phyloP scores from a whole-genome alignment of 805 yeast genomes.

The Schizosaccharomyces lindneri region DNA sequence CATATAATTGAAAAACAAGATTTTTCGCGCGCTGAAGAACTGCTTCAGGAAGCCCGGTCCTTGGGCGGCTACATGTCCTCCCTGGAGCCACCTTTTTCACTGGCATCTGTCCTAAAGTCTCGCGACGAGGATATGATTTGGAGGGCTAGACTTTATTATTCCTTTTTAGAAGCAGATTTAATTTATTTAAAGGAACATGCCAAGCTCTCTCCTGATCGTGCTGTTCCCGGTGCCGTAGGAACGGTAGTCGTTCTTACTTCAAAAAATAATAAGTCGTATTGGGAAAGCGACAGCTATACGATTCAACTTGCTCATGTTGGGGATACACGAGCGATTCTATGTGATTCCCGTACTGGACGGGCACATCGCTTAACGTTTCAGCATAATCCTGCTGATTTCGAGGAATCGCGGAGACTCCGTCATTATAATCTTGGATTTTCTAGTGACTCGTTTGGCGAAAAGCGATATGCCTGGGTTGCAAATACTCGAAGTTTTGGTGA shows the following conservation, averaged over 20 bases:
- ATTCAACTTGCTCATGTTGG: conserved; percentile 75
- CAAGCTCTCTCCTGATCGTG: background rate
- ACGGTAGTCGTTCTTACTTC: conserved; percentile 3
- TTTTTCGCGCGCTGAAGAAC: conserved; percentile 13
- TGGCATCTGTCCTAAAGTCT: background rate
- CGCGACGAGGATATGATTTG: conserved; percentile 7
- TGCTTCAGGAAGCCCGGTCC: background rate
- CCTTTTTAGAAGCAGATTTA: conserved; percentile 43
- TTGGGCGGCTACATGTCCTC: background rate
- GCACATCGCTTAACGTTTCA: conserved; percentile 56
- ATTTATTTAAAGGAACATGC: conserved; percentile 16
- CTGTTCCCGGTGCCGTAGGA: conserved; percentile 2
- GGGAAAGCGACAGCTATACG: conserved; percentile 44
- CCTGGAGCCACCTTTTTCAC: background rate
- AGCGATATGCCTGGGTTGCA: conserved; percentile 57
- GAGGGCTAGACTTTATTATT: background rate
- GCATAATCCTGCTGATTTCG: conserved; percentile 71
- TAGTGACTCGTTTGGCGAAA: conserved; percentile 83
- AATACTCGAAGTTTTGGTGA: conserved; percentile 93
- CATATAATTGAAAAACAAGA: conserved; percentile 22
- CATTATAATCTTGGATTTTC: conserved; percentile 37
- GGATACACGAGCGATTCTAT: conserved; percentile 68
- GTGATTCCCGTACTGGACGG: conserved; percentile 44
- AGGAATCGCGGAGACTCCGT: conserved; percentile 49
- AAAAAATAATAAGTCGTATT: conserved; percentile 16